Evolutionary conservation across 345 rosid species (phyloP).

Genomic region (Salix suchowensis): DNA sequence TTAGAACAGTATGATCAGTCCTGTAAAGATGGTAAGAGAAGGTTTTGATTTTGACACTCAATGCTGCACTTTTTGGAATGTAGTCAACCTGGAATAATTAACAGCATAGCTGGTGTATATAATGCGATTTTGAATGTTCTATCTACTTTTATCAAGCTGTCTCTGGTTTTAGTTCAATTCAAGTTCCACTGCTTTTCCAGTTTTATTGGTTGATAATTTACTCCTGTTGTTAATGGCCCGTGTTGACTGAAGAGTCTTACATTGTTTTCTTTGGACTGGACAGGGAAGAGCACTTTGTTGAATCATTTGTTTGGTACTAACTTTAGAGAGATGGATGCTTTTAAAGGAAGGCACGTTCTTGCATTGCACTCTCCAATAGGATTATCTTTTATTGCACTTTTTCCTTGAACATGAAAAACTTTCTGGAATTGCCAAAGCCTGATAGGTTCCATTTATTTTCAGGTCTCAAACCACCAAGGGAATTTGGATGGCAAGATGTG

Average conservation of each 20-base stretch:
- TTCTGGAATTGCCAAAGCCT: not conserved
- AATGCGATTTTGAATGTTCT: not conserved
- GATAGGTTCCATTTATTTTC: constrained; percentile 11
- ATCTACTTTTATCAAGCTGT: not conserved
- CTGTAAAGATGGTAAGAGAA: not conserved
- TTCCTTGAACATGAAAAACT: too few relatives aligned
- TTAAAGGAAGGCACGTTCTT: constrained; percentile 76
- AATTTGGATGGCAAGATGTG: constrained; percentile 87
- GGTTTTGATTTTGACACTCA: not conserved
- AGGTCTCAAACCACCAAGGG: constrained; percentile 99
- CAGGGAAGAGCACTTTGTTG: constrained; percentile 97
- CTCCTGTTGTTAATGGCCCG: not conserved
- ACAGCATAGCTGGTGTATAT: not conserved
- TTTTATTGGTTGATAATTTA: not conserved
- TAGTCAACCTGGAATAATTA: not conserved
- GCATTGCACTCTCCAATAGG: constrained; percentile 2
- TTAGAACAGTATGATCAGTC: not conserved
- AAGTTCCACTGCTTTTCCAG: not conserved
- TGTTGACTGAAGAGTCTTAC: constrained; percentile 11
- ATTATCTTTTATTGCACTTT: not conserved
- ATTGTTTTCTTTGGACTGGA: constrained; percentile 24
- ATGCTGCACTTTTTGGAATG: not conserved
- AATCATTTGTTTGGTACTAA: constrained; percentile 87
- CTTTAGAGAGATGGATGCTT: constrained; percentile 99
- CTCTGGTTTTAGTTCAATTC: not conserved